Conservation (phyloP, 2,329 filamentous ascomycete genomes). For the Botryotinia convoluta region DNA sequence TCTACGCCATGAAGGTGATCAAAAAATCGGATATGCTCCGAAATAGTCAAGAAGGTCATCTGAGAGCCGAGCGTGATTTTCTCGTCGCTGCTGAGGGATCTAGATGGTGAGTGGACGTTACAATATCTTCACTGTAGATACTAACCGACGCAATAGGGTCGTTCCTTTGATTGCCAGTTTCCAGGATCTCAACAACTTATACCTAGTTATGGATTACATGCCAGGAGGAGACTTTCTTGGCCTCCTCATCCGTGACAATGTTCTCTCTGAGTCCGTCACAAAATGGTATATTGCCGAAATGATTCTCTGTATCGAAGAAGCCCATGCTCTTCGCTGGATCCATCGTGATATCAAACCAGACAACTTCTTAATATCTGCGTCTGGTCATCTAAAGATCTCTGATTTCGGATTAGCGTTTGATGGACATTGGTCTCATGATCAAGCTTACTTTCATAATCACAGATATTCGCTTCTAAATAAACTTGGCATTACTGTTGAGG, state of each 20-base stretch:
- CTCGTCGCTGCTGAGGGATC: slow-evolving; percentile 86
- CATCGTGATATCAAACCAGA: slow-evolving; percentile 96
- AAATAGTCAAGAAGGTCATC: slow-evolving; percentile 86
- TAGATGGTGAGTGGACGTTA: slow-evolving; percentile 56
- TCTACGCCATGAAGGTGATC: slow-evolving; percentile 97
- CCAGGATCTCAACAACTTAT: slow-evolving; percentile 79
- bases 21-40: slow-evolving; percentile 90
- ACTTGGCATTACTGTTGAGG: slow-evolving; percentile 69
- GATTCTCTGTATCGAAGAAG: slow-evolving; percentile 91
- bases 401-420: slow-evolving; percentile 96
- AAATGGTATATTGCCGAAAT: slow-evolving; percentile 93
- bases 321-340: slow-evolving; percentile 83
- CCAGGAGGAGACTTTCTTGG: slow-evolving; percentile 92
- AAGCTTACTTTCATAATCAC: slow-evolving; percentile 80
- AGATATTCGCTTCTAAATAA: slow-evolving; percentile 76
- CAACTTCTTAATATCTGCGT: slow-evolving; percentile 88
- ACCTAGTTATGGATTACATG: slow-evolving; percentile 98
- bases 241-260: slow-evolving; percentile 78
- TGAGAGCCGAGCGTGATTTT: slow-evolving; percentile 89
- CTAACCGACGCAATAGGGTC: slow-evolving; percentile 53
- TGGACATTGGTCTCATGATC: slow-evolving; percentile 90
- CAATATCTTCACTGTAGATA: not conserved
- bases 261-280: slow-evolving; percentile 73
- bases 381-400: slow-evolving; percentile 90
- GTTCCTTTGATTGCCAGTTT: slow-evolving; percentile 87